phyloP scores from a whole-genome alignment of 352 stramenopile genomes.

The Phytophthora megakarya region DNA sequence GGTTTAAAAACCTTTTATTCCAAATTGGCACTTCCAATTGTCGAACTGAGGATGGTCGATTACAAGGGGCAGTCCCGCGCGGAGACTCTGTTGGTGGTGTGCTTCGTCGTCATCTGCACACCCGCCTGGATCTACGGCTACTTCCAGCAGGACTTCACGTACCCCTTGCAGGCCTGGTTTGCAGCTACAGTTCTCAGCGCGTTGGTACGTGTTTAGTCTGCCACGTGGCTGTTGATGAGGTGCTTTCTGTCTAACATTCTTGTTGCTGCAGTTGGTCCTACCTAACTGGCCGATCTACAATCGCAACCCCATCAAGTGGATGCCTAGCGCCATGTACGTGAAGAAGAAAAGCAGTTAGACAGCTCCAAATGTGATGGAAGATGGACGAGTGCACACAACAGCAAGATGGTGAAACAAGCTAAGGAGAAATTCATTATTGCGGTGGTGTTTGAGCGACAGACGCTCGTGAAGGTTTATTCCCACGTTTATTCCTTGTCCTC shows the following conservation, averaged over 20 bases:
- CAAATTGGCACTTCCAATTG: too few species aligned
- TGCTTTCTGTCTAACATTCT: slow-evolving; percentile 2
- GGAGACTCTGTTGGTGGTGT: slow-evolving; percentile 64
- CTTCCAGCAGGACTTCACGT: slow-evolving; percentile 81
- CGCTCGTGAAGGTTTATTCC: neutral
- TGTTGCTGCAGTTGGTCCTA: slow-evolving; percentile 58
- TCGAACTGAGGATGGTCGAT: too few species aligned
- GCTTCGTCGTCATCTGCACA: slow-evolving; percentile 77
- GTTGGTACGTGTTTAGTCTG: slow-evolving; percentile 42
- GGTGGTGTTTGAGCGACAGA: neutral
- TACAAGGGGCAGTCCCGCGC: slow-evolving; percentile 83
- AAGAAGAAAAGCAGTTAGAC: slow-evolving; percentile 50
- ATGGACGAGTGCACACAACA: neutral
- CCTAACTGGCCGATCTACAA: slow-evolving; percentile 89
- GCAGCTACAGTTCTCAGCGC: slow-evolving; percentile 58
- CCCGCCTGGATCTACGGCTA: slow-evolving; percentile 87
- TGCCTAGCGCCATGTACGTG: slow-evolving; percentile 76
- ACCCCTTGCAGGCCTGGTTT: slow-evolving; percentile 76
- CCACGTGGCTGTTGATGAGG: slow-evolving; percentile 24
- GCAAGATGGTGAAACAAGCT: neutral
- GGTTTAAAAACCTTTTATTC: too few species aligned
- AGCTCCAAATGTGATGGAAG: neutral
- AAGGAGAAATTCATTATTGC: slow-evolving; percentile 27
- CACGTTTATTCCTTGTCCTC: slow-evolving; percentile 40
- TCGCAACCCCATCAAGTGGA: slow-evolving; percentile 82